Evolutionary conservation across 2,329 filamentous ascomycete genomes (phyloP), one percentile per base, ranked within the genome.

Genomic region (Lachnellula subtilissima): DNA sequence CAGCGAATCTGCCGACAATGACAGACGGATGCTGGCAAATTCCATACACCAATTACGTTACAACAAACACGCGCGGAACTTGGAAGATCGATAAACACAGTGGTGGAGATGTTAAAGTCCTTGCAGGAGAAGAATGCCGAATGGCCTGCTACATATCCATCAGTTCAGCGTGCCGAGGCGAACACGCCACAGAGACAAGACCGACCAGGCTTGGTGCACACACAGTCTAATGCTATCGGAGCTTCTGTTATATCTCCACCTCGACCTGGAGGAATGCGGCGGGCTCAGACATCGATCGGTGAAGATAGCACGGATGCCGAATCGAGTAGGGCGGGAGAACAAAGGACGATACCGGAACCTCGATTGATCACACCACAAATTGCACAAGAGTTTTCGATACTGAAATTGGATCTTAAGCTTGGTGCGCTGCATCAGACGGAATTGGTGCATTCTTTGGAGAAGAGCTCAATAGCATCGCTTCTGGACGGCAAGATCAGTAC

Each of bases 61-160:
- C 75, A 97, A 97, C 72, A 85, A 91, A 67, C 96, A 97, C 86
- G 92, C 57, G 89, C 86, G 5, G 85, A 89, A 35, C 83, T 99
- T n/a, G 90, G 85, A 45, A 87, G 92, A 57, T 88, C 91, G 14
- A 97, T 99, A 69, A 89, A 86, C 67, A 84, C 86, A 64, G 93
- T 92, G 8, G 84, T 97, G 56, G 91, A 97, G 58, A 84, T 91
- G 2, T 75, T 99, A 62, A 87, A 88, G 71, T 84, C 84, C 57
- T 80, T 99, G 55, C 92, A 96, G 72, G 82, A 92, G 60, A 94
- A 90, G 81, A 99, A 99, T 68, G 77, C 87, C 14, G 83, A 86
- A 68, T 97, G 94, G 94, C 94, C 94, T 1, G 93, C 92, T 35
- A 89, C 95, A 70, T 99, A 99, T 71, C 94, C 94, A 52, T 90